Evolutionary conservation across 2,329 filamentous ascomycete species (phyloP), one percentile per base, ranked within the genome.

Genomic region (Colletotrichum coccodes): DNA sequence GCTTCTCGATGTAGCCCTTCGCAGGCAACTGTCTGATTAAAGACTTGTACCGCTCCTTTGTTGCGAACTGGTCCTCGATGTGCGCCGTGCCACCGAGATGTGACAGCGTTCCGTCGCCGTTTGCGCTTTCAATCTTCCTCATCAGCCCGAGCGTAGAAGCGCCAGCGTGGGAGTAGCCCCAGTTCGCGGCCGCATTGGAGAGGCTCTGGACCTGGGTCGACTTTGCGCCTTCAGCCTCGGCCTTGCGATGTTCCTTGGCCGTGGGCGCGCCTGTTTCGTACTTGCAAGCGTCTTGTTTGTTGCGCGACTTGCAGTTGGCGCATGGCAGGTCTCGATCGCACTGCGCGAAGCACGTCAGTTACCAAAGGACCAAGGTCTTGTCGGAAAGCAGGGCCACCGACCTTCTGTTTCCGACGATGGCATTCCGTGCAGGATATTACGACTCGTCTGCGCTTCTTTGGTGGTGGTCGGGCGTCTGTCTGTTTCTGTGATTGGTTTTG

Each of bases 391-490:
- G 23, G 21, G 36, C 5, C 28, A 61, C 26, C 49, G 63, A 61
- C 86, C 82, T 89, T 89, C 75, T 90, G 87, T 75, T 91, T 91
- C 68, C 89, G 83, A 70, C 89, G 82, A 76, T 91, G 89, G 72
- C 89, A 91, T 75, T 91, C 89, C 12, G 85, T 88, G 72, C 89
- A 91, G 8, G 87, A 90, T 65, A 91, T 88, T 50, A 90, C 87
- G 47, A 88, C 82, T 44, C 89, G 83, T 73, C 87, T 84, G 71
- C 89, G 82, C 78, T 90, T 90, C 64, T 86, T 83, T 5, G 84
- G 82, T 21, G 84, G 83, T 46, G 77, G 80, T 70, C 78, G 79
- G 34, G 40, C 61, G 28, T 66, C 66, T 50, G 54, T 47, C n/a
- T 53, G 46, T 38, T 30, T 54, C 18, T 68, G 30, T 23, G 46